A percentile compares a stretch with the other conserved stretches of the same genome.
Evolutionary conservation across 73 alveolate species (phyloP).

Genomic region (Paramecium tetraurelia): DNA sequence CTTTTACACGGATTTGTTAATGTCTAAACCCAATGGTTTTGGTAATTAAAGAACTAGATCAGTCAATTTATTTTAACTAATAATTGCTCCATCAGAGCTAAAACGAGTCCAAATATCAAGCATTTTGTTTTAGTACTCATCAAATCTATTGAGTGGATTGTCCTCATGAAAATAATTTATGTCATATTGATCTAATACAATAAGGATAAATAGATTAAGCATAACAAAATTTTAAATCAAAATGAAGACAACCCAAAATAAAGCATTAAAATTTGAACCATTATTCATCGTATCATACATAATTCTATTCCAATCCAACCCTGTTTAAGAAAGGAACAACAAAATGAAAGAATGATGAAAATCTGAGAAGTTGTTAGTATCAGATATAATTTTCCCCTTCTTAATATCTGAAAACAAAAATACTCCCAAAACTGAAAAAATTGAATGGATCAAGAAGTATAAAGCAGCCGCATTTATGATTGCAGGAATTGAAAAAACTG

Average conservation of each 20-base stretch:
- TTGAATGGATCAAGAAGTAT: constrained; percentile 83
- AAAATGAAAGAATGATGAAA: constrained; percentile 84
- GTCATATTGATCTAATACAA: constrained; percentile 14
- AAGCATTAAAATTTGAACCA: constrained; percentile 33
- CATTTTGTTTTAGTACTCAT: not conserved
- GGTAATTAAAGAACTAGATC: not conserved
- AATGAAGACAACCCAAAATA: constrained; percentile 45
- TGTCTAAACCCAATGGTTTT: constrained; percentile 19
- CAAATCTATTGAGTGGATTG: constrained; percentile 13
- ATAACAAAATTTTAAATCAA: constrained; percentile 21
- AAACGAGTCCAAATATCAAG: not conserved
- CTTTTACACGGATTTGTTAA: not conserved
- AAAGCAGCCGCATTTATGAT: constrained; percentile 87
- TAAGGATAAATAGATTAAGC: constrained; percentile 28
- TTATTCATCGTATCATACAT: constrained; percentile 75
- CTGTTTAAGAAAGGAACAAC: constrained; percentile 87
- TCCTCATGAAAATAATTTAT: constrained; percentile 45
- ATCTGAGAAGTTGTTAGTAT: constrained; percentile 77
- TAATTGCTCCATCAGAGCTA: not conserved
- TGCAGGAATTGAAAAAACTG: constrained; percentile 91
- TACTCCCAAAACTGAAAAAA: constrained; percentile 91
- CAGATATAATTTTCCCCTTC: constrained; percentile 62
- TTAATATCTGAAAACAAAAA: constrained; percentile 71
- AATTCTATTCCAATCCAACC: constrained; percentile 90
- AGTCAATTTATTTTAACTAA: not conserved